phyloP scores from a whole-genome alignment of 225 moss, liverwort and hornwort genomes.

The Lunularia cruciata region DNA sequence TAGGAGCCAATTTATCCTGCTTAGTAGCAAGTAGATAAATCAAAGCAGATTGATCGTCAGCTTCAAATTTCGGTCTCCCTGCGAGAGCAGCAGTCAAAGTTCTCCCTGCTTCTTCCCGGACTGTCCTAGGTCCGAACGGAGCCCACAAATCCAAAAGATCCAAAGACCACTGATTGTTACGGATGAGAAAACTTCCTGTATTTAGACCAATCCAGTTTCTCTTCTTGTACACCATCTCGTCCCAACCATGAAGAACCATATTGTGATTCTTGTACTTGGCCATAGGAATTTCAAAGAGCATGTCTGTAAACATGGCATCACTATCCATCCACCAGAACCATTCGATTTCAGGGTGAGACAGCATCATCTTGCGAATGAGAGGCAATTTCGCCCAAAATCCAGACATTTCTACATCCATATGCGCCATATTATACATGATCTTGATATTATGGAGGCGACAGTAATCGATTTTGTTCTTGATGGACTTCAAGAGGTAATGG shows the following conservation, averaged over 20 bases:
- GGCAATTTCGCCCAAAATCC: slow-evolving; percentile 31
- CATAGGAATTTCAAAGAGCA: slow-evolving; percentile 29
- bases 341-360: slow-evolving; percentile 26
- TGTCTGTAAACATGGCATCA: slow-evolving; percentile 35
- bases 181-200: slow-evolving; percentile 29
- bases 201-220: slow-evolving; percentile 27
- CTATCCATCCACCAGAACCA: slow-evolving; percentile 40
- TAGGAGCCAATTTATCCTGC: background rate
- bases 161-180: slow-evolving; percentile 31
- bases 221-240: slow-evolving; percentile 26
- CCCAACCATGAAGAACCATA: slow-evolving; percentile 29
- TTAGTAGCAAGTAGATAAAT: slow-evolving; percentile 20
- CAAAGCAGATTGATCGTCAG: slow-evolving; percentile 26
- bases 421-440: slow-evolving; percentile 24
- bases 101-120: slow-evolving; percentile 11
- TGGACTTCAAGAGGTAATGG: slow-evolving; percentile 22
- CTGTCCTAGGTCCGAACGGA: slow-evolving; percentile 22
- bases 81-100: slow-evolving; percentile 18
- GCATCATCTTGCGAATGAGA: slow-evolving; percentile 25
- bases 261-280: slow-evolving; percentile 23
- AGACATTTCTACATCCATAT: slow-evolving; percentile 23
- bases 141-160: slow-evolving; percentile 34
- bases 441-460: slow-evolving; percentile 18
- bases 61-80: slow-evolving; percentile 21
- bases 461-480: slow-evolving; percentile 32